Evolutionary conservation across 305 asterid species (phyloP).

Genomic region (Euphrasia arctica): DNA sequence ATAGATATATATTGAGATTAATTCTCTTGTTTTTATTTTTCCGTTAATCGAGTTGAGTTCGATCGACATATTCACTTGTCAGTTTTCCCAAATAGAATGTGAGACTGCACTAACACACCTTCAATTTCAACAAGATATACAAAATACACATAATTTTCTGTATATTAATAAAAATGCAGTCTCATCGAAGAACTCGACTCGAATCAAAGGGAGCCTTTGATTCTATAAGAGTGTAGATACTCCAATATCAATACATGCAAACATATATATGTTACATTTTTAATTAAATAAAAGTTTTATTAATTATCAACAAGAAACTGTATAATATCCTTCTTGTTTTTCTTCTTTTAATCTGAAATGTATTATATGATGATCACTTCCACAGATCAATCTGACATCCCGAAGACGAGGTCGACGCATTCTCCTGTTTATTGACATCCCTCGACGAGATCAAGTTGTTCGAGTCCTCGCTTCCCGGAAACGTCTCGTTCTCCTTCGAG

Average conservation of each 20-base stretch:
- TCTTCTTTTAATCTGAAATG: too few relatives aligned
- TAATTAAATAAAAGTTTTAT: constrained; percentile 30
- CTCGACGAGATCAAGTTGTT: constrained; percentile 25
- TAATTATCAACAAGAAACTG: constrained; percentile 42
- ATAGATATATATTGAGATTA: not conserved
- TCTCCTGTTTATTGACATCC: constrained; percentile 46
- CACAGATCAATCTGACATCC: constrained; percentile 56
- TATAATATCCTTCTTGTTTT: constrained; percentile 26
- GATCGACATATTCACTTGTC: too few relatives aligned
- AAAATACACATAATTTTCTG: too few relatives aligned
- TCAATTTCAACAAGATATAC: too few relatives aligned
- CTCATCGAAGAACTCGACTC: too few relatives aligned
- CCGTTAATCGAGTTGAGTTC: not conserved
- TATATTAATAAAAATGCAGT: too few relatives aligned
- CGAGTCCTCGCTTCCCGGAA: constrained; percentile 33
- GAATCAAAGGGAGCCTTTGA: too few relatives aligned
- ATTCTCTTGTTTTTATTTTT: too few relatives aligned
- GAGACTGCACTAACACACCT: too few relatives aligned
- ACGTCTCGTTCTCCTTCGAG: constrained; percentile 41
- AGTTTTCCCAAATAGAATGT: too few relatives aligned
- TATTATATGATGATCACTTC: constrained; percentile 38
- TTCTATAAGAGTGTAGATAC: too few relatives aligned
- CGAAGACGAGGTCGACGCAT: constrained; percentile 44
- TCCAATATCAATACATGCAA: constrained; percentile 19
- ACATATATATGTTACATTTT: constrained; percentile 21